Percentiles rank a stretch among this genome's conserved stretches.
phyloP scores from a whole-genome alignment of 345 rosid species.

The Salix suchowensis region DNA sequence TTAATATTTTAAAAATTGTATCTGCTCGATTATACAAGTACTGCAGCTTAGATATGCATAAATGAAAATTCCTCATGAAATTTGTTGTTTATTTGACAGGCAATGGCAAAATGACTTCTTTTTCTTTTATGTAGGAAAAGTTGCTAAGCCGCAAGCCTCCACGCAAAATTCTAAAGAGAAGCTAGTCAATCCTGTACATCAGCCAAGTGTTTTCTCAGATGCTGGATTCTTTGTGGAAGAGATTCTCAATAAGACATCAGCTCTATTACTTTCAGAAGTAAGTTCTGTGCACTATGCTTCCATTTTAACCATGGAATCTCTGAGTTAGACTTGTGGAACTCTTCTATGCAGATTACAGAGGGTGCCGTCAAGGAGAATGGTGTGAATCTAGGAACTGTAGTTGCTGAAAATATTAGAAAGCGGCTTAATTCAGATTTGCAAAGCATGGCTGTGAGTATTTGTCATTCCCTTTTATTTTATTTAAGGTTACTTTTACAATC shows the following conservation, averaged over 20 bases:
- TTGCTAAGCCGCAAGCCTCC: constrained; percentile 33
- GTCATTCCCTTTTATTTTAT: neutral
- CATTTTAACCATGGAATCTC: constrained; percentile 2
- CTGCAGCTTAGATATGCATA: neutral
- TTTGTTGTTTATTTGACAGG: neutral
- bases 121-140: constrained; percentile 46
- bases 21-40: neutral
- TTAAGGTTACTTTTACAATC: neutral
- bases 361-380: constrained; percentile 39
- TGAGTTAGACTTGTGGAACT: neutral
- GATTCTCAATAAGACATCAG: constrained; percentile 52
- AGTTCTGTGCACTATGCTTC: neutral
- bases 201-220: constrained; percentile 32
- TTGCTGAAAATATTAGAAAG: constrained; percentile 46
- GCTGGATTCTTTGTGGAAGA: constrained; percentile 65
- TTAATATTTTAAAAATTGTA: neutral
- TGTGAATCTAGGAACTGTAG: constrained; percentile 41
- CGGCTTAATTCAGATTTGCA: constrained; percentile 53
- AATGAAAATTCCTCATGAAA: neutral
- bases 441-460: constrained; percentile 55
- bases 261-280: constrained; percentile 59
- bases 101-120: neutral
- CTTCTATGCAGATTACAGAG: constrained; percentile 44
- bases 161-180: constrained; percentile 36
- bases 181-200: constrained; percentile 14